Evolutionary conservation across 768 basidiomycete species (phyloP), one percentile per base, ranked within the genome.

Genomic region (Tubosaeta sp.): DNA sequence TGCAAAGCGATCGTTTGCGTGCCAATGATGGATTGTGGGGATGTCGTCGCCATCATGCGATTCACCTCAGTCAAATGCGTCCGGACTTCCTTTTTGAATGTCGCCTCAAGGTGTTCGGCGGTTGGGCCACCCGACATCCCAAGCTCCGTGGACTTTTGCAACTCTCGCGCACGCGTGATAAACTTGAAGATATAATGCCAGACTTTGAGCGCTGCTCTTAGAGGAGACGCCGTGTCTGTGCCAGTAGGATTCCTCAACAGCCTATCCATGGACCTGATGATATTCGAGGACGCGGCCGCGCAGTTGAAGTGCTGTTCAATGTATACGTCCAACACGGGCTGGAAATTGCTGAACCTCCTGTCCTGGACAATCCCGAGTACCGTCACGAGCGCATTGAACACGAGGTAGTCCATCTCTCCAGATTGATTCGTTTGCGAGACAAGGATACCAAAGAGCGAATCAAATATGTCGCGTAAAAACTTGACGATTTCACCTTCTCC

Each of bases 121-220:
- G 91, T 93, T 1, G 87, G 83, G 11, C 86, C 89, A 11, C 84
- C 84, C 25, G 85, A 85, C 74, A 90, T 84, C 1, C 86, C 86
- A 22, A 85, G 66, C 53, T 93, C 91, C 63, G 86, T 86, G 6
- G 77, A 74, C 67, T 91, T 91, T 67, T 95, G 94, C 42, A 95
- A 67, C 61, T 93, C 91, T 33, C 94, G 77, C 3, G 94, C 86
- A n/a, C 90, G 81, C 14, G 89, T 84, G 62, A 97, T 88, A 70
- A 98, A 91, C 66, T 90, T 91, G 82, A 97, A 91, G 60, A 98
- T 84, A 64, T 95, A 92, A 63, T 93, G 88, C 93, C 93, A 95
- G 29, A 97, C 95, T 68, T 97, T 97, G 54, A 98, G 75, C 14
- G 94, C 89, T 11, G 91, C 85, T 32, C 95, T 85, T 50, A 97